A percentile compares a stretch with the other conserved stretches of the same genome.
phyloP scores from a whole-genome alignment of 2,329 filamentous ascomycete genomes.

The Orbilia quercus region DNA sequence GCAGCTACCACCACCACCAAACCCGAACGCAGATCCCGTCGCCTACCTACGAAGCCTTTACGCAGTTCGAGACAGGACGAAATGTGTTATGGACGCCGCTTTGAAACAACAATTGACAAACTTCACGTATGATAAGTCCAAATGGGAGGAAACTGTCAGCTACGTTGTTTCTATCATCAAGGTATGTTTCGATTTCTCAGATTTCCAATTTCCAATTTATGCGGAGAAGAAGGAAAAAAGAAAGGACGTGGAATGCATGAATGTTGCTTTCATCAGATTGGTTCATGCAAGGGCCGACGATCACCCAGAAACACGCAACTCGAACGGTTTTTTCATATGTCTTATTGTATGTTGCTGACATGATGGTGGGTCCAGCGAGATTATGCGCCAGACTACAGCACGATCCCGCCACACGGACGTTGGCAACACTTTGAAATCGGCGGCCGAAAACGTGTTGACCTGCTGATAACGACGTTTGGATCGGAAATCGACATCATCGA shows the following conservation, averaged over 20 bases:
- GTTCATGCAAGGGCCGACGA: background rate
- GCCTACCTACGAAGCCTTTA: slow-evolving; percentile 91
- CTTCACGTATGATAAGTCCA: slow-evolving; percentile 87
- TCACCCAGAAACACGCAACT: background rate
- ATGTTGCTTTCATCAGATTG: background rate
- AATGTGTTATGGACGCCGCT: slow-evolving; percentile 79
- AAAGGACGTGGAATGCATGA: background rate
- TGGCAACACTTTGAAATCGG: slow-evolving; percentile 89
- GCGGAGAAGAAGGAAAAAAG: too few species aligned
- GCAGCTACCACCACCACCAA: slow-evolving; percentile 83
- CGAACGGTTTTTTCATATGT: background rate
- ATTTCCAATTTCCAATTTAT: background rate
- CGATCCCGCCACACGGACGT: slow-evolving; percentile 85
- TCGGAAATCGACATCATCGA: slow-evolving; percentile 75
- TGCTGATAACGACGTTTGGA: slow-evolving; percentile 77
- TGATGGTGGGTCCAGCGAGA: slow-evolving; percentile 69
- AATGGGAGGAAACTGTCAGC: slow-evolving; percentile 82
- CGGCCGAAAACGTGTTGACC: slow-evolving; percentile 77
- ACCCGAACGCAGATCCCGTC: slow-evolving; percentile 86
- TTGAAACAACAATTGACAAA: slow-evolving; percentile 81
- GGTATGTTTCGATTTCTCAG: too few species aligned
- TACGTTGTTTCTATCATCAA: slow-evolving; percentile 96
- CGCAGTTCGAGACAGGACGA: slow-evolving; percentile 83
- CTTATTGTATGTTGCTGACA: too few species aligned
- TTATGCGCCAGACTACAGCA: slow-evolving; percentile 74